Evolutionary conservation across 1,284 basidiomycete species (phyloP).

Genomic region (Cryptococcus neoformans): DNA sequence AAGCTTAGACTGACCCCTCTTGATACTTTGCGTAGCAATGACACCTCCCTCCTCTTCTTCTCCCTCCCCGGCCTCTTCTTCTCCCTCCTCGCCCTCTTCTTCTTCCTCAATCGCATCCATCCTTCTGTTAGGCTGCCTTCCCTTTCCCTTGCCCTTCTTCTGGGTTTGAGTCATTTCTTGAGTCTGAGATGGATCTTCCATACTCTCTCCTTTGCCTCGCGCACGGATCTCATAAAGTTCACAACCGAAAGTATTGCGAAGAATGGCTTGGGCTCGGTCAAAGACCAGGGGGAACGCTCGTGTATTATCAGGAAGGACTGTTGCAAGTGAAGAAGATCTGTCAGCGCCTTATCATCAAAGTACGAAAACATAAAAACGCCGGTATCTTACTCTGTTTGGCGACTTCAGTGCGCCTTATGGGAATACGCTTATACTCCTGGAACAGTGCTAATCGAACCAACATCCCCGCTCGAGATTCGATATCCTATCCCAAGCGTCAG

Average conservation of each 20-base stretch:
- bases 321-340: not conserved
- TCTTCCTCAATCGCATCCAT: conserved; percentile 21
- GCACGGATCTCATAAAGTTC: conserved; percentile 42
- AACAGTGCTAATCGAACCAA: conserved; percentile 43
- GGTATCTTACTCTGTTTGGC: conserved; percentile 30
- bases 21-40: conserved; percentile 1
- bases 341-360: not conserved
- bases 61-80: no score
- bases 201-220: conserved; percentile 2
- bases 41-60: conserved; percentile 20
- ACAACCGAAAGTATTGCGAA: conserved; percentile 38
- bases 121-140: conserved; percentile 8
- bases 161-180: conserved; percentile 11
- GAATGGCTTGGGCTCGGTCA: conserved; percentile 26
- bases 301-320: conserved; percentile 28
- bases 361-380: not conserved
- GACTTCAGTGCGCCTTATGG: conserved; percentile 33
- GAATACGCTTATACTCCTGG: conserved; percentile 35
- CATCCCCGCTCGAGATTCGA: conserved; percentile 27
- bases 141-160: conserved; percentile 26
- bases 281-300: conserved; percentile 29
- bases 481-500: conserved; percentile 20
- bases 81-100: conserved; percentile 18
- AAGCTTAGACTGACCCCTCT: conserved; percentile 14
- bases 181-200: conserved; percentile 6